Evolutionary conservation across 331 rosid species (phyloP), one percentile per base, ranked within the genome.

Genomic region (Quercus lobata): DNA sequence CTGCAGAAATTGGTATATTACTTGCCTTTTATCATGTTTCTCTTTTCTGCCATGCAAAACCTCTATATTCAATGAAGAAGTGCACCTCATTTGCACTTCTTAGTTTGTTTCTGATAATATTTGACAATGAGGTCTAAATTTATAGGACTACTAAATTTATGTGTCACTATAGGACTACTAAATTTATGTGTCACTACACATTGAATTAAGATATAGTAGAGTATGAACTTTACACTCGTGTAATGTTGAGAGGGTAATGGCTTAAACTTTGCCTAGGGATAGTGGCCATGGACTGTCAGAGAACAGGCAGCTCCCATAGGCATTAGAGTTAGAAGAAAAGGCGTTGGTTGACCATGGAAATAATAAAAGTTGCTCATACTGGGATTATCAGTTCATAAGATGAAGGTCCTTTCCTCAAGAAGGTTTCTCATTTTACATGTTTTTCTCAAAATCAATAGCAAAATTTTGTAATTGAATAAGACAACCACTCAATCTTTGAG

Each of bases 11-110:
- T 75, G 69, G 29, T 25, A 61, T 41, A 37, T 41, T 52, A 9
- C 79, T 37, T 17, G 34, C 9, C 75, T 58, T 68, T 83, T 29
- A 63, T 35, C 71, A 57, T 54, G 24, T 44, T 77, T 65, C 29
- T 46, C 3, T 15, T 81, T 77, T 2, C 15, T 68, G 27, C 71
- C 44, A 5, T 65, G 41, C 19, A 24, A 18, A 34, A 35, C 37
- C 53, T 34, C 72, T 17, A 9, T 8, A 25, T 4, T 35, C 19
- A 11, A 68, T n/a, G 53, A 22, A 34, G 27, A 68, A 35, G 27
- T 19, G 52, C 25, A 8, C 27, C 19, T 34, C 52, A 32, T 24
- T 68, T 68, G 53, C 25, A 68, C 72, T 68, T 68, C 70, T 63
- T 29, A 16, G 27, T 19, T 18, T 68, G 53, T 68, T 68, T 68